Percentiles rank a stretch among this genome's conserved stretches.
Evolutionary conservation across 192 early-diverging fungal genomes (phyloP).

Genomic region (Backusella sp.): DNA sequence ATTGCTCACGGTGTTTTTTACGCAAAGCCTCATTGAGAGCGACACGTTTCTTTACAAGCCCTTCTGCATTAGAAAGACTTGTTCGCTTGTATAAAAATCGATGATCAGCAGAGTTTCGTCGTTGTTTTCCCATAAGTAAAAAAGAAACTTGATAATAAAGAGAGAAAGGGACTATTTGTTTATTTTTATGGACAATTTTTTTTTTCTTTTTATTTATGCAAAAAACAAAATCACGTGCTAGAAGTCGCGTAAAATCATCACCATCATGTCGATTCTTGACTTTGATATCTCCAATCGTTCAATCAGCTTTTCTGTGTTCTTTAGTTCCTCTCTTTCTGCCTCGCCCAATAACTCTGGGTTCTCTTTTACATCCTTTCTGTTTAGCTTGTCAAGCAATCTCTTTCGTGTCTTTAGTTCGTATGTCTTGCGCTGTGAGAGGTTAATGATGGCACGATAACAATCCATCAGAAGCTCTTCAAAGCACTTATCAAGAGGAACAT

Average conservation of each 20-base stretch:
- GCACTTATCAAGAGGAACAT: slow-evolving; percentile 52
- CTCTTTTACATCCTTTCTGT: slow-evolving; percentile 61
- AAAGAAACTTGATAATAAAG: neutral
- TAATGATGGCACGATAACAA: slow-evolving; percentile 55
- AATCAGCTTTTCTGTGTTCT: slow-evolving; percentile 36
- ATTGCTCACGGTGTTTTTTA: slow-evolving; percentile 61
- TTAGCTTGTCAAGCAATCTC: slow-evolving; percentile 58
- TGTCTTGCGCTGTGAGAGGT: slow-evolving; percentile 51
- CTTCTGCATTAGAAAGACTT: slow-evolving; percentile 42
- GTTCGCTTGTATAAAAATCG: slow-evolving; percentile 44
- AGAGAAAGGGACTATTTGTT: neutral
- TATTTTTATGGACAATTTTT: neutral
- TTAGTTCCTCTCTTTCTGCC: slow-evolving; percentile 49
- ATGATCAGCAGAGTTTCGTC: slow-evolving; percentile 10
- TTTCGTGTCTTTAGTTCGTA: slow-evolving; percentile 48
- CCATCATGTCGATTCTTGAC: slow-evolving; percentile 41
- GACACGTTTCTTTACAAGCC: slow-evolving; percentile 50
- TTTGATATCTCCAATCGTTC: slow-evolving; percentile 51
- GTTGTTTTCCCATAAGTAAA: slow-evolving; percentile 7
- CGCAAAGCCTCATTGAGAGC: slow-evolving; percentile 55
- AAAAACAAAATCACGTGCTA: slow-evolving; percentile 23
- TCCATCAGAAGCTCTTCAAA: slow-evolving; percentile 47
- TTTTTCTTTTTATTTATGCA: slow-evolving; percentile 4
- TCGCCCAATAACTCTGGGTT: slow-evolving; percentile 51
- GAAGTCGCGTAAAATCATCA: slow-evolving; percentile 45